A percentile compares a stretch with the other conserved stretches of the same genome.
phyloP scores from a whole-genome alignment of 2,329 filamentous ascomycete species.

The Diaporthe eres region DNA sequence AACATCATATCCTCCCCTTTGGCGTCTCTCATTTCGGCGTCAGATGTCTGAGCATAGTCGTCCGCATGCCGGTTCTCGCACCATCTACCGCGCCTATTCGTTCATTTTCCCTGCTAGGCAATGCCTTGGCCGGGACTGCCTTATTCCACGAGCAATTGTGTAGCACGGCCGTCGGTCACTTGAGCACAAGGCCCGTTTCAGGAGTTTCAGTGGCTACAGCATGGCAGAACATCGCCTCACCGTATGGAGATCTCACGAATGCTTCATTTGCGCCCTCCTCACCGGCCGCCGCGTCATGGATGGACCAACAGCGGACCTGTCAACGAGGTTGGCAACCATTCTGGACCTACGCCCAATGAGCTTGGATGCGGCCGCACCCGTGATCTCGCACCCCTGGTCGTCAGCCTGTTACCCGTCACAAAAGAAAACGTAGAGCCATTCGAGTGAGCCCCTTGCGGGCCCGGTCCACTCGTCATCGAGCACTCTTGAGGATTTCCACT shows the following conservation, averaged over 20 bases:
- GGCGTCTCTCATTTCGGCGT: slow-evolving; percentile 4
- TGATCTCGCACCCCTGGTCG: slow-evolving; percentile 31
- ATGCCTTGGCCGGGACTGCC: slow-evolving; percentile 8
- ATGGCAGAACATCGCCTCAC: slow-evolving; percentile 24
- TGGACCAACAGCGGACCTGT: slow-evolving; percentile 13
- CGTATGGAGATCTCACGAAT: slow-evolving; percentile 34
- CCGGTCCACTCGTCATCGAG: not conserved
- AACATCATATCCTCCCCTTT: not conserved
- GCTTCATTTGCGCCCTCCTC: slow-evolving; percentile 27
- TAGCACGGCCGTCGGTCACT: slow-evolving; percentile 34
- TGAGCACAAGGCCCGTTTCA: slow-evolving; percentile 11
- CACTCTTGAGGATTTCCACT: not conserved
- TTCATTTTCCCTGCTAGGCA: slow-evolving; percentile 19
- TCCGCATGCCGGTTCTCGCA: not conserved
- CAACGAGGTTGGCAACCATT: slow-evolving; percentile 35
- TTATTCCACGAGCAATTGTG: not conserved
- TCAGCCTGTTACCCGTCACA: slow-evolving; percentile 13
- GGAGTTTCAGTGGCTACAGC: slow-evolving; percentile 29
- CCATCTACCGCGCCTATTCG: slow-evolving; percentile 10
- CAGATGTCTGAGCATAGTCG: slow-evolving; percentile 7
- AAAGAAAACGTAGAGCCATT: slow-evolving; percentile 15
- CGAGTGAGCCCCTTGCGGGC: not conserved
- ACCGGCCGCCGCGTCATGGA: slow-evolving; percentile 23
- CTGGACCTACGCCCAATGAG: slow-evolving; percentile 36
- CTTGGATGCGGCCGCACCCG: slow-evolving; percentile 18